These are phyloP conservation scores for Paramarasmius palmivorus DNA, from an alignment of 1,284 basidiomycete species.

Conservation along the genomic window DNA sequence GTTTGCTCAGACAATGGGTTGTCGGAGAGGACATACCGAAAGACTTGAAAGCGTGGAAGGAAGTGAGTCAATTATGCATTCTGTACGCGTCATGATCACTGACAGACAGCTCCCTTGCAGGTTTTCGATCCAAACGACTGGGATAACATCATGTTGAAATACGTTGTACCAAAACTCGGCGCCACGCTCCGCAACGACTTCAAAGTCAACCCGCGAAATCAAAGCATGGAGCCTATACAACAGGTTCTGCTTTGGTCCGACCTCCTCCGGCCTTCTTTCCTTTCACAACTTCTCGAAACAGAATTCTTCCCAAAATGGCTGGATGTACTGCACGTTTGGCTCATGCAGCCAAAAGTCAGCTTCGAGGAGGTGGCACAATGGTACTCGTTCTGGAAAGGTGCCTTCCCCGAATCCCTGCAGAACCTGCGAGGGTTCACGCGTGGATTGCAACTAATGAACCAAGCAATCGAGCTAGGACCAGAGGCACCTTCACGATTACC, in stretches of 20 bases:
- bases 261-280: constrained; percentile 74
- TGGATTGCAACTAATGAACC: constrained; percentile 90
- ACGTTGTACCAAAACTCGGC: constrained; percentile 88
- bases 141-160: constrained; percentile 89
- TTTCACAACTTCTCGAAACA: constrained; percentile 80
- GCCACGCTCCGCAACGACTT: constrained; percentile 81
- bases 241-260: constrained; percentile 76
- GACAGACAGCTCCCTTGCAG: constrained; percentile 32
- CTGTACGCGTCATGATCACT: constrained; percentile 17
- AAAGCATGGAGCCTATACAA: constrained; percentile 85
- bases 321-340: constrained; percentile 88
- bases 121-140: constrained; percentile 82
- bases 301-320: constrained; percentile 99
- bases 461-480: constrained; percentile 82
- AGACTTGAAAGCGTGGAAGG: constrained; percentile 79
- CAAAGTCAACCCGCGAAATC: constrained; percentile 84
- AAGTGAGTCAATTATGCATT: constrained; percentile 50
- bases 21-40: constrained; percentile 74
- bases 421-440: constrained; percentile 78
- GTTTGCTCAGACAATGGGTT: constrained; percentile 77
- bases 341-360: constrained; percentile 80
- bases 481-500: constrained; percentile 67
- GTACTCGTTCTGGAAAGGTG: constrained; percentile 87
- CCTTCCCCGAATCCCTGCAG: constrained; percentile 73
- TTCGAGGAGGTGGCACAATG: constrained; percentile 91